These are phyloP conservation scores for Sophora flavescens DNA, from an alignment of 306 rosid genomes.

Conservation along the genomic window DNA sequence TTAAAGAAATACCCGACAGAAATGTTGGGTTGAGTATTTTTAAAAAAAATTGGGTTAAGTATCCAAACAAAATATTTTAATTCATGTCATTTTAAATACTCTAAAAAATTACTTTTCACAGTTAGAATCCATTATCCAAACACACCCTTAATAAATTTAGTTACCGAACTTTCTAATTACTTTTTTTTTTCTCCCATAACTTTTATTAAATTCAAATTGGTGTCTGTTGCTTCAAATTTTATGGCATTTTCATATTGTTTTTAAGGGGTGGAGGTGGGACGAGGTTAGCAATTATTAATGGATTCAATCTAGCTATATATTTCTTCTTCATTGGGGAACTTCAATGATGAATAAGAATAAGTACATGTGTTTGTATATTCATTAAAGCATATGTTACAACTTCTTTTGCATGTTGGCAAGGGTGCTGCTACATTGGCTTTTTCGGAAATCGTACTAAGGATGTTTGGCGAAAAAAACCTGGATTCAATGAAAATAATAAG, in stretches of 20 bases:
- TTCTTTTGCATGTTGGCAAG: conserved; percentile 37
- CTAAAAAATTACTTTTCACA: too few relatives aligned
- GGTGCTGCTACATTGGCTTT: conserved; percentile 7
- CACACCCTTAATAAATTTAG: neutral
- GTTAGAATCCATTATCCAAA: too few relatives aligned
- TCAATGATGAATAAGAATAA: conserved; percentile 22
- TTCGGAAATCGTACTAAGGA: conserved; percentile 19
- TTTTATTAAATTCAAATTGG: neutral
- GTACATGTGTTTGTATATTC: conserved; percentile 27
- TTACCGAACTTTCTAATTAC: neutral
- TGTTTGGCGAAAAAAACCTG: conserved; percentile 22
- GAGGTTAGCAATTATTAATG: neutral
- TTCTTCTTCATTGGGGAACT: neutral
- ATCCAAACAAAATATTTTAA: too few relatives aligned
- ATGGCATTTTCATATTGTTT: neutral
- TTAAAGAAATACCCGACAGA: too few relatives aligned
- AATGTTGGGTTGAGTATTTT: too few relatives aligned
- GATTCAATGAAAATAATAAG: conserved; percentile 3
- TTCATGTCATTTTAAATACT: too few relatives aligned
- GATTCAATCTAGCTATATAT: neutral
- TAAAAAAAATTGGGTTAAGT: too few relatives aligned
- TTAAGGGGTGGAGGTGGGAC: neutral
- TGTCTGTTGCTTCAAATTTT: neutral
- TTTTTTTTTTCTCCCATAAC: neutral
- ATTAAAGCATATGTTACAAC: conserved; percentile 11